These are phyloP conservation scores for Starmera pachycereana DNA, from an alignment of 805 yeast genomes.

Conservation along the genomic window DNA sequence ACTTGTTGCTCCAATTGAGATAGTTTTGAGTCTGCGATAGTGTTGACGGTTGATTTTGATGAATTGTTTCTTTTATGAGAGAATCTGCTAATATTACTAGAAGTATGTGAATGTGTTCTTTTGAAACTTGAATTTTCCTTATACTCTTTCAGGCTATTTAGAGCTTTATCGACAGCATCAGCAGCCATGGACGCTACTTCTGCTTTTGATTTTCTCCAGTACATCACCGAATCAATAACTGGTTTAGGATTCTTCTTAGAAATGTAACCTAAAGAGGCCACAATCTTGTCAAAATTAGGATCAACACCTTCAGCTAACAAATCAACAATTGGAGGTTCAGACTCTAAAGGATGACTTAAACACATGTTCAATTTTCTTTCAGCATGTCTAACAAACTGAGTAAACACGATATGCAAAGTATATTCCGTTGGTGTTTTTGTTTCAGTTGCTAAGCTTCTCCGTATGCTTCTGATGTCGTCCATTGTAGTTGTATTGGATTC, in stretches of 20 bases:
- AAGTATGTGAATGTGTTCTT: slow-evolving; percentile 18
- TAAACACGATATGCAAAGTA: slow-evolving; percentile 86
- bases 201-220: slow-evolving; percentile 91
- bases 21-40: slow-evolving; percentile 48
- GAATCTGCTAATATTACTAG: slow-evolving; percentile 23
- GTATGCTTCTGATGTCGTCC: slow-evolving; percentile 16
- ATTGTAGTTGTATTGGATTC: slow-evolving; percentile 11
- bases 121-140: slow-evolving; percentile 16
- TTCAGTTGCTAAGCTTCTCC: slow-evolving; percentile 38
- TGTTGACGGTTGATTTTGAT: slow-evolving; percentile 27
- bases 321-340: slow-evolving; percentile 74
- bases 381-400: slow-evolving; percentile 90
- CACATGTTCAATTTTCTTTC: slow-evolving; percentile 78
- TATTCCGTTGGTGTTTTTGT: slow-evolving; percentile 76
- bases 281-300: slow-evolving; percentile 74
- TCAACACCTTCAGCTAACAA: slow-evolving; percentile 80
- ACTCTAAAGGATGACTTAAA: slow-evolving; percentile 47
- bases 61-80: slow-evolving; percentile 43
- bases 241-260: slow-evolving; percentile 89
- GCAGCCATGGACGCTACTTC: slow-evolving; percentile 68
- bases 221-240: slow-evolving; percentile 95
- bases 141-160: slow-evolving; percentile 21
- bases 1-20: slow-evolving; percentile 28
- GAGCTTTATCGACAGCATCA: slow-evolving; percentile 36
- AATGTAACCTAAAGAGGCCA: slow-evolving; percentile 80